These are phyloP conservation scores for Fusarium sororula DNA, from an alignment of 2,329 filamentous ascomycete genomes.

Conservation along the genomic window DNA sequence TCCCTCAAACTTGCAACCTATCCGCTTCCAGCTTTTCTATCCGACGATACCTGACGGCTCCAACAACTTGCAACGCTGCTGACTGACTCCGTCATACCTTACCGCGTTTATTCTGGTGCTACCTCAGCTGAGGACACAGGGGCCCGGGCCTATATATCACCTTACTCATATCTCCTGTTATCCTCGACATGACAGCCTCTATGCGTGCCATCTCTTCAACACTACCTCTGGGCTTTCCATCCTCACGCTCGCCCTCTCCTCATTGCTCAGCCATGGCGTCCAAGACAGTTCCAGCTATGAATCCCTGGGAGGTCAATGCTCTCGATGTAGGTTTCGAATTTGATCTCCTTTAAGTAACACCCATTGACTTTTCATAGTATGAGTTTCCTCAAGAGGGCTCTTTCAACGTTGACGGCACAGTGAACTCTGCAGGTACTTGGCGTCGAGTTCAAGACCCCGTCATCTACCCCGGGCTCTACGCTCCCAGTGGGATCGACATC, in stretches of 20 bases:
- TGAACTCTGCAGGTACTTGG: conserved; percentile 35
- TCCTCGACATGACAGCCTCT: conserved; percentile 20
- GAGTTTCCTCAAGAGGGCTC: conserved; percentile 40
- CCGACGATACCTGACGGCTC: conserved; percentile 19
- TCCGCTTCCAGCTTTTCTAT: conserved; percentile 2
- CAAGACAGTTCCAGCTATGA: conserved; percentile 31
- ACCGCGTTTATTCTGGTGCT: conserved; percentile 7
- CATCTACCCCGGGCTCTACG: conserved; percentile 66
- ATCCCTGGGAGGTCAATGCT: conserved; percentile 41
- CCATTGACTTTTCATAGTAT: conserved; percentile 33
- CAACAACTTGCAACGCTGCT: background rate
- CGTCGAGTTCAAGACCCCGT: conserved; percentile 53
- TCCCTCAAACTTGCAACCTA: background rate
- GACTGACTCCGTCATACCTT: conserved; percentile 14
- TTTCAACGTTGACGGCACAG: conserved; percentile 32
- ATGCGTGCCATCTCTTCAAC: conserved; percentile 28
- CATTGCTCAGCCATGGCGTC: conserved; percentile 25
- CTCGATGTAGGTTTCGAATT: conserved; percentile 31
- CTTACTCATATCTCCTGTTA: background rate
- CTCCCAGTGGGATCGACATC: conserved; percentile 64
- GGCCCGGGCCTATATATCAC: conserved; percentile 18
- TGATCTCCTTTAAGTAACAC: background rate
- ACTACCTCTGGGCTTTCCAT: conserved; percentile 6
- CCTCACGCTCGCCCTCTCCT: conserved; percentile 9
- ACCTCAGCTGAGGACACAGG: background rate